Evolutionary conservation across 805 yeast species (phyloP).

Genomic region (Yamadazyma paraphyllophila): DNA sequence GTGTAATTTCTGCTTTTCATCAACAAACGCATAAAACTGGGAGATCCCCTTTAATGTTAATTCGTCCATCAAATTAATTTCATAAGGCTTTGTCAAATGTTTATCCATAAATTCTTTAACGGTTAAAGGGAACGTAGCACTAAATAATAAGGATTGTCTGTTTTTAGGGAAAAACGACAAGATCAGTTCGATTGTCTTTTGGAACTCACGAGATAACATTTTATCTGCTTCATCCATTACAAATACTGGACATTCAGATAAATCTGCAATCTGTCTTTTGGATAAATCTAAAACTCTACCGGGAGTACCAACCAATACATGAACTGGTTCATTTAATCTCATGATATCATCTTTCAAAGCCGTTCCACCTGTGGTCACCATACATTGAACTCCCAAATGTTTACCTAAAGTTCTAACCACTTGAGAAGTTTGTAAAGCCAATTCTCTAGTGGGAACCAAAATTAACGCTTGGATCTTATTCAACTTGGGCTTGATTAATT

Average conservation of each 20-base stretch:
- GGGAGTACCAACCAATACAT: conserved; percentile 94
- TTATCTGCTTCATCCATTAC: conserved; percentile 99
- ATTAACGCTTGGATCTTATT: conserved; percentile 88
- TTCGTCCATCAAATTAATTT: conserved; percentile 96
- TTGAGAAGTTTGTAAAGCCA: conserved; percentile 96
- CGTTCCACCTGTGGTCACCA: conserved; percentile 99
- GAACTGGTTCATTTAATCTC: conserved; percentile 90
- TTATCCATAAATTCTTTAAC: conserved; percentile 91
- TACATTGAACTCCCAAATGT: conserved; percentile 86
- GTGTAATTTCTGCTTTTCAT: conserved; percentile 92
- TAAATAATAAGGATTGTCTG: conserved; percentile 79
- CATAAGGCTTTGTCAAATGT: conserved; percentile 88
- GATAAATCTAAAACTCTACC: conserved; percentile 97
- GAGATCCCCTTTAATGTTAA: conserved; percentile 94
- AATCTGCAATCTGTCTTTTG: conserved; percentile 79
- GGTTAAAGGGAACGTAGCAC: conserved; percentile 94
- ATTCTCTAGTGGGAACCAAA: conserved; percentile 95
- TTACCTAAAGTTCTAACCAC: conserved; percentile 95
- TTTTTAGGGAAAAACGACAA: conserved; percentile 69
- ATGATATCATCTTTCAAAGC: conserved; percentile 89
- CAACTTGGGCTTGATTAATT: conserved; percentile 79
- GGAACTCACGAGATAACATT: conserved; percentile 88
- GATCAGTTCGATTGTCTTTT: conserved; percentile 81
- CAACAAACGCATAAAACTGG: conserved; percentile 97
- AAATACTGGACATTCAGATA: conserved; percentile 81